Evolutionary conservation across 345 rosid species (phyloP).

Genomic region (Xanthoceras sorbifolium): DNA sequence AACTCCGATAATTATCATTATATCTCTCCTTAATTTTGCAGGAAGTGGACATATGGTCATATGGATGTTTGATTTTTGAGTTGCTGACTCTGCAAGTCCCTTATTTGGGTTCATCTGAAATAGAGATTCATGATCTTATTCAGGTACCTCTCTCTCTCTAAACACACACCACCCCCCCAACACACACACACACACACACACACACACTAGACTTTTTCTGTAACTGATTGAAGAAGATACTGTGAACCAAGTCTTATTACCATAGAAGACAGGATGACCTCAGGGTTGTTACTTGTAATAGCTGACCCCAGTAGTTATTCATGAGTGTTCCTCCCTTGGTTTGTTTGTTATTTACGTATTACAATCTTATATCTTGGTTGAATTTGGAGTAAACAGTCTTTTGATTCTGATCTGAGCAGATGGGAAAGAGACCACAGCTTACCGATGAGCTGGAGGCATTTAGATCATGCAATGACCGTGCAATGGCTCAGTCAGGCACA

Average conservation of each 20-base stretch:
- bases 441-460: constrained; percentile 57
- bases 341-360: neutral
- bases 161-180: too few relatives aligned
- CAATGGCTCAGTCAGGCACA: constrained; percentile 29
- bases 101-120: constrained; percentile 55
- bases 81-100: constrained; percentile 85
- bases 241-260: neutral
- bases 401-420: constrained; percentile 41
- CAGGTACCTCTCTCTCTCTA: constrained; percentile 46
- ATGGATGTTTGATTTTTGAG: constrained; percentile 84
- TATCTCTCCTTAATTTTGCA: constrained; percentile 39
- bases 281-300: neutral
- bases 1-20: neutral
- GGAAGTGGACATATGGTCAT: constrained; percentile 99
- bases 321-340: neutral
- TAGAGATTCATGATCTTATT: constrained; percentile 67
- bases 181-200: neutral
- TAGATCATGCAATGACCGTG: constrained; percentile 36
- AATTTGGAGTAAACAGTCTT: neutral
- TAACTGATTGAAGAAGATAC: neutral
- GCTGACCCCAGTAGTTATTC: neutral
- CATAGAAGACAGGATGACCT: neutral
- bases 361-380: neutral
- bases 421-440: constrained; percentile 70
- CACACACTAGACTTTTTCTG: neutral